Evolutionary conservation across 345 rosid species (phyloP).

Genomic region (Aurinia saxatilis): DNA sequence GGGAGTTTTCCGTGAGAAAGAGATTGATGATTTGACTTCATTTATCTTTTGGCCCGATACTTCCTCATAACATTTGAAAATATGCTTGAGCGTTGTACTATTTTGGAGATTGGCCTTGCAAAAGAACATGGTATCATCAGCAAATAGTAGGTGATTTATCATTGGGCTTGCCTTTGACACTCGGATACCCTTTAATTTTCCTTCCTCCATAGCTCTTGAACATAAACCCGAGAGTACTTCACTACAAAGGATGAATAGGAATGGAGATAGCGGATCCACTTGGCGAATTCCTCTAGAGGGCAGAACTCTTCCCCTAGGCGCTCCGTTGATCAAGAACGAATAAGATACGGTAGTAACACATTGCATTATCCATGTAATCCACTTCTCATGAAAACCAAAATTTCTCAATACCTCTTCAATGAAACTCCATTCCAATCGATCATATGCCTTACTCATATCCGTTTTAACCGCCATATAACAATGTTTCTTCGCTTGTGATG

Average conservation of each 20-base stretch:
- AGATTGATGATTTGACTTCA: background rate
- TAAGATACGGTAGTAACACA: background rate
- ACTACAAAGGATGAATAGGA: background rate
- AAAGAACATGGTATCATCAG: background rate
- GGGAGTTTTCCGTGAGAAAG: background rate
- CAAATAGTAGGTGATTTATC: background rate
- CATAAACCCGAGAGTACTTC: background rate
- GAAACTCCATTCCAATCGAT: background rate
- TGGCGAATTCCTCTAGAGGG: background rate
- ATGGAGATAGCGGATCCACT: background rate
- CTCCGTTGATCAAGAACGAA: background rate
- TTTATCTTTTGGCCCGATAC: background rate
- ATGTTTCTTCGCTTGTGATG: too few relatives aligned
- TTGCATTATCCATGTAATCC: background rate
- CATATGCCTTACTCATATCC: background rate
- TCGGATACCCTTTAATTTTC: background rate
- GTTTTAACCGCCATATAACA: too few relatives aligned
- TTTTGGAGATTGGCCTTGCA: background rate
- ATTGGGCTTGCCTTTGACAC: background rate
- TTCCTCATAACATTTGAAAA: background rate
- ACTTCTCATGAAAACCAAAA: background rate
- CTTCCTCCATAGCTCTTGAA: background rate
- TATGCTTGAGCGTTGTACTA: background rate
- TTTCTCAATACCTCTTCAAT: background rate
- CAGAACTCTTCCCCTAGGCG: background rate